Evolutionary conservation across 2,329 filamentous ascomycete genomes (phyloP).

Genomic region (Chrysoporthe cubensis): DNA sequence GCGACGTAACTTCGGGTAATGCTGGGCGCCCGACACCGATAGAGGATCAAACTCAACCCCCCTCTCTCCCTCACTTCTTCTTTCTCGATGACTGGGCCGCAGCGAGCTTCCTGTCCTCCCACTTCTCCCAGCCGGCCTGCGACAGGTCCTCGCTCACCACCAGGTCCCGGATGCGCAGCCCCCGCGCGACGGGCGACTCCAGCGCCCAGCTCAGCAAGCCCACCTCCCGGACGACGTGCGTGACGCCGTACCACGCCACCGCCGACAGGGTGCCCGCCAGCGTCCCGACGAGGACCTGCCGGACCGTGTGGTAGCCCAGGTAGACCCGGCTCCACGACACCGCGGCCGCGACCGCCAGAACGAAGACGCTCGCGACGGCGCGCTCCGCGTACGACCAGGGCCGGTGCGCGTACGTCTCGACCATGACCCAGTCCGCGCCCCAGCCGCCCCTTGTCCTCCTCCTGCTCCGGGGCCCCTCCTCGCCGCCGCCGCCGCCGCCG

Average conservation of each 20-base stretch:
- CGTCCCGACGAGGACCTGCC: slow-evolving; percentile 83
- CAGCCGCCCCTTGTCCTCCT: background rate
- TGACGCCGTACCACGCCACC: slow-evolving; percentile 77
- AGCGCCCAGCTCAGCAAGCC: slow-evolving; percentile 76
- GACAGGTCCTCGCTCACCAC: slow-evolving; percentile 85
- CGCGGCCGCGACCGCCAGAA: slow-evolving; percentile 62
- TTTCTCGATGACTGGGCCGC: slow-evolving; percentile 36
- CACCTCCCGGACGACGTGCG: slow-evolving; percentile 64
- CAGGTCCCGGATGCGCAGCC: slow-evolving; percentile 79
- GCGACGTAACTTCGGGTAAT: background rate
- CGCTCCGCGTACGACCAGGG: slow-evolving; percentile 68
- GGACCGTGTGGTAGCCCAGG: slow-evolving; percentile 86
- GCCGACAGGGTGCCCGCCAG: slow-evolving; percentile 73
- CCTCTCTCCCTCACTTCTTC: slow-evolving; percentile 36
- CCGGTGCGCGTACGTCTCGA: slow-evolving; percentile 46
- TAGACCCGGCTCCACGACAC: slow-evolving; percentile 88
- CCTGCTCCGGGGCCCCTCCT: background rate
- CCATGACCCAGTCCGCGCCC: slow-evolving; percentile 29
- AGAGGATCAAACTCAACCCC: background rate
- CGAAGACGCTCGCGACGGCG: slow-evolving; percentile 55
- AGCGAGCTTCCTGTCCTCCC: slow-evolving; percentile 63
- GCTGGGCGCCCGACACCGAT: background rate
- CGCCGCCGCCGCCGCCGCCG: background rate
- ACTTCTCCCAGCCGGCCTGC: slow-evolving; percentile 92
- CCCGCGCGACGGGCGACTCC: slow-evolving; percentile 64